Evolutionary conservation across 1,284 basidiomycete species (phyloP).

Genomic region (Ustilago cynodontis): DNA sequence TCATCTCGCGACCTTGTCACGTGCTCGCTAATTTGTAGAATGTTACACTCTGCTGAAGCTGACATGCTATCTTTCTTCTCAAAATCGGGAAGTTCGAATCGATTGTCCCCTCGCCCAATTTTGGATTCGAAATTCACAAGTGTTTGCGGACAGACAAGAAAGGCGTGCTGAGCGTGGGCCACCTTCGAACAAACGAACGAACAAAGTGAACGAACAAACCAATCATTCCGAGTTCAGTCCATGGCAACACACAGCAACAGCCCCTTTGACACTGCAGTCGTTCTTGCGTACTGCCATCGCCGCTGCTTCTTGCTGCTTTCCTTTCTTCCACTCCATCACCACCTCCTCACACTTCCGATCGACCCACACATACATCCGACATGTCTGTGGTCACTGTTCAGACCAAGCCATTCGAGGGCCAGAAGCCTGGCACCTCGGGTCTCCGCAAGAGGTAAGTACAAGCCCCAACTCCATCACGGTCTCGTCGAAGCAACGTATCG

Average conservation of each 20-base stretch:
- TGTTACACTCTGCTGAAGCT: not conserved
- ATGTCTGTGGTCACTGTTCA: constrained; percentile 64
- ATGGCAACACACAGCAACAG: constrained; percentile 2
- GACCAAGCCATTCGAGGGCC: constrained; percentile 68
- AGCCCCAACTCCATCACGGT: constrained; percentile 4
- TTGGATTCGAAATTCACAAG: not conserved
- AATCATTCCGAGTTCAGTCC: not conserved
- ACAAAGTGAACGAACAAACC: not conserved
- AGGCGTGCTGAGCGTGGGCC: not conserved
- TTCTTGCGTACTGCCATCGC: not conserved
- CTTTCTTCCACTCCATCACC: not conserved
- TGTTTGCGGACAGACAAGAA: not conserved
- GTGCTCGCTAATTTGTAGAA: constrained; percentile 4
- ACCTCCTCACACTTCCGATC: constrained; percentile 1
- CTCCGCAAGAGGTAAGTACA: constrained; percentile 62
- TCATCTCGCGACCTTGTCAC: constrained; percentile 32
- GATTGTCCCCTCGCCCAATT: not conserved
- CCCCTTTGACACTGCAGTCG: not conserved
- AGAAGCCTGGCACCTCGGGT: constrained; percentile 70
- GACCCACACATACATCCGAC: constrained; percentile 5
- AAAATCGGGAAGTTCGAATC: not conserved
- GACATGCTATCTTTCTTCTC: no score
- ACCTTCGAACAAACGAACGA: no score
- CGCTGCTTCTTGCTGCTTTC: not conserved
- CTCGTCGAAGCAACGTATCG: no score